These are phyloP conservation scores for Debaryomycetaceae sp. DNA, from an alignment of 1,139 yeast genomes.

Conservation along the genomic window DNA sequence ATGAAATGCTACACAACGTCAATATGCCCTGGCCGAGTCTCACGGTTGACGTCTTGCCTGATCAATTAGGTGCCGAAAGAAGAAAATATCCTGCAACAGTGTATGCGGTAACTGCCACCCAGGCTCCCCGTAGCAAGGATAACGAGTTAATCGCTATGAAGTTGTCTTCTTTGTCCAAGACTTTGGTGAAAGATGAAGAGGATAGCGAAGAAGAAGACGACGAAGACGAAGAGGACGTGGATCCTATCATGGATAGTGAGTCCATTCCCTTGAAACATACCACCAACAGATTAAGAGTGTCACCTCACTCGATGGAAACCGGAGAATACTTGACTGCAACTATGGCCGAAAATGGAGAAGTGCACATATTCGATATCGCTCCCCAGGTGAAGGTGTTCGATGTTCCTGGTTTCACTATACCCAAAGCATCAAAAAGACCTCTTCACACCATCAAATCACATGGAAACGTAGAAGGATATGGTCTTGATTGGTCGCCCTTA, in stretches of 20 bases:
- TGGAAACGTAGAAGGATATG: slow-evolving; percentile 97
- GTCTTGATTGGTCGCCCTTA: slow-evolving; percentile 93
- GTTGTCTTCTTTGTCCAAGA: slow-evolving; percentile 76
- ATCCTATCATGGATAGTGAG: slow-evolving; percentile 87
- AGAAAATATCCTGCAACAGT: slow-evolving; percentile 86
- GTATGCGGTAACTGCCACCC: slow-evolving; percentile 89
- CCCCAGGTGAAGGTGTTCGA: slow-evolving; percentile 82
- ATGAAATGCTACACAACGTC: slow-evolving; percentile 93
- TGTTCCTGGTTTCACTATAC: slow-evolving; percentile 79
- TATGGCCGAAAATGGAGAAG: slow-evolving; percentile 90
- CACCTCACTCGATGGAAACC: slow-evolving; percentile 72
- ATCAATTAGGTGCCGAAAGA: slow-evolving; percentile 81
- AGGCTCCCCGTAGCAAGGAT: slow-evolving; percentile 82
- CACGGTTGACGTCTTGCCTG: slow-evolving; percentile 86
- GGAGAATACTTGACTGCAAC: slow-evolving; percentile 87
- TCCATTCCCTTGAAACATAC: slow-evolving; percentile 73
- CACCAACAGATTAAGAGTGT: slow-evolving; percentile 83
- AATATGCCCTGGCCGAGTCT: slow-evolving; percentile 97
- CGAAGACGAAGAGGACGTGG: slow-evolving; percentile 61
- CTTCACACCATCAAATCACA: slow-evolving; percentile 80
- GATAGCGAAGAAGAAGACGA: slow-evolving; percentile 72
- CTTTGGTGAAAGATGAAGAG: slow-evolving; percentile 75
- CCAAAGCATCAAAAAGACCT: slow-evolving; percentile 77
- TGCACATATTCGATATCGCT: slow-evolving; percentile 73
- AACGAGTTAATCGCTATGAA: slow-evolving; percentile 85